A percentile compares a stretch with the other conserved stretches of the same genome.
phyloP scores from a whole-genome alignment of 1,284 basidiomycete genomes.

The Apiotrichum gamsii region DNA sequence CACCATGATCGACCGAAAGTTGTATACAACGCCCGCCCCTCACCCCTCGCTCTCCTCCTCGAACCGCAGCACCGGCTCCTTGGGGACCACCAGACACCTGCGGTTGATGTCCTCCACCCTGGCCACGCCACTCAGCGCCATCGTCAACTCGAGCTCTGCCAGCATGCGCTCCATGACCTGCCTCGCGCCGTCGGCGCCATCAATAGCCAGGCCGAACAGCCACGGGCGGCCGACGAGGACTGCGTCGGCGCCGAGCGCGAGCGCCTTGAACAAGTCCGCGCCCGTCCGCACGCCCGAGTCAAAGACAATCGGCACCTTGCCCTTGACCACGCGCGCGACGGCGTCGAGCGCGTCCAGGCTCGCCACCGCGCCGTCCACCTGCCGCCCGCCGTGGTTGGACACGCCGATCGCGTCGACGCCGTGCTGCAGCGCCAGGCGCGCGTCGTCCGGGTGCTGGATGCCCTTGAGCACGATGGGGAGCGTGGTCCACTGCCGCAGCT shows the following conservation, averaged over 20 bases:
- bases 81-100: constrained; percentile 2
- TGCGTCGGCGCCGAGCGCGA: constrained; percentile 40
- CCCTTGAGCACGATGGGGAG: constrained; percentile 58
- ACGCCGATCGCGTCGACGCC: constrained; percentile 69
- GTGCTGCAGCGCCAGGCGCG: constrained; percentile 58
- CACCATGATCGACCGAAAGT: too few species aligned
- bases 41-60: too few species aligned
- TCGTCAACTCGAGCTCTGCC: constrained; percentile 57
- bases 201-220: constrained; percentile 59
- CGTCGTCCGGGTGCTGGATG: constrained; percentile 61
- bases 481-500: constrained; percentile 4
- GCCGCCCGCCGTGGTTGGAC: constrained; percentile 75
- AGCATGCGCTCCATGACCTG: constrained; percentile 59
- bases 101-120: constrained; percentile 15
- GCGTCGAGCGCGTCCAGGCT: constrained; percentile 62
- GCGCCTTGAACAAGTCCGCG: constrained; percentile 66
- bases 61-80: too few species aligned
- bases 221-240: constrained; percentile 41
- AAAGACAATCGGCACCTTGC: constrained; percentile 57
- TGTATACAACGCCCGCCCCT: too few species aligned
- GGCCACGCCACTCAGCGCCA: constrained; percentile 21
- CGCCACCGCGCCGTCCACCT: constrained; percentile 70
- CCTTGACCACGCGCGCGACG: constrained; percentile 47
- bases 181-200: constrained; percentile 60
- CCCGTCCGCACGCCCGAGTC: constrained; percentile 73